A percentile compares a stretch with the other conserved stretches of the same genome.
Conservation (phyloP, 139 green algal genomes). For the Coelastrella sp. region DNA sequence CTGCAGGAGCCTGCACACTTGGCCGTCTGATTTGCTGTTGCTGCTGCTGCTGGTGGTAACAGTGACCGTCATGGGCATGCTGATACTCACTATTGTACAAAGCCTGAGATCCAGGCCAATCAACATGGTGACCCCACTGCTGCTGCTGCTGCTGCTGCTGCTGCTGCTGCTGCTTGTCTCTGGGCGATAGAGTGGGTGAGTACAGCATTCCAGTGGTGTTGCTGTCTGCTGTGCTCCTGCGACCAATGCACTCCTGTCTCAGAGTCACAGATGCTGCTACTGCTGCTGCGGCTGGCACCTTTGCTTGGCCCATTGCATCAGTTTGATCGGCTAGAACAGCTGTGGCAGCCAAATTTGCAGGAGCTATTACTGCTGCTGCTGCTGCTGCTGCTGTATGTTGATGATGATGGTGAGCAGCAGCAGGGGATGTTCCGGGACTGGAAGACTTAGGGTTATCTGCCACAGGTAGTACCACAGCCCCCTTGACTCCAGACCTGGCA, state of each 20-base stretch:
- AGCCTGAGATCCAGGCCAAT: background rate
- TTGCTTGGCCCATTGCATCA: no score
- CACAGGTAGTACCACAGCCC: no score
- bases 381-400: slow-evolving; percentile 17
- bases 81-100: background rate
- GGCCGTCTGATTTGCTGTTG: slow-evolving; percentile 10
- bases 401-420: background rate
- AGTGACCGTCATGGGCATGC: background rate
- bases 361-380: background rate
- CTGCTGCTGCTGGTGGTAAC: slow-evolving; percentile 32
- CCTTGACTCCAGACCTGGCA: no score
- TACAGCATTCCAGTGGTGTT: no score
- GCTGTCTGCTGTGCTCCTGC: no score
- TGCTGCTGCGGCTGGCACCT: slow-evolving; percentile 4
- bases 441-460: no score
- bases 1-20: background rate
- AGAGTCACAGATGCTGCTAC: background rate
- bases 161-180: no score
- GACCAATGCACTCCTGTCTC: no score
- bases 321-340: background rate
- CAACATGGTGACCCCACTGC: background rate
- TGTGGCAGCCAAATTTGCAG: background rate
- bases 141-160: slow-evolving; percentile 14
- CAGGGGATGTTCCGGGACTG: no score
- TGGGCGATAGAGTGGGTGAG: no score